Percentiles rank a stretch among this genome's conserved stretches.
Conservation (phyloP, 192 early-diverging fungal genomes). For the Chytriomyces sp. region DNA sequence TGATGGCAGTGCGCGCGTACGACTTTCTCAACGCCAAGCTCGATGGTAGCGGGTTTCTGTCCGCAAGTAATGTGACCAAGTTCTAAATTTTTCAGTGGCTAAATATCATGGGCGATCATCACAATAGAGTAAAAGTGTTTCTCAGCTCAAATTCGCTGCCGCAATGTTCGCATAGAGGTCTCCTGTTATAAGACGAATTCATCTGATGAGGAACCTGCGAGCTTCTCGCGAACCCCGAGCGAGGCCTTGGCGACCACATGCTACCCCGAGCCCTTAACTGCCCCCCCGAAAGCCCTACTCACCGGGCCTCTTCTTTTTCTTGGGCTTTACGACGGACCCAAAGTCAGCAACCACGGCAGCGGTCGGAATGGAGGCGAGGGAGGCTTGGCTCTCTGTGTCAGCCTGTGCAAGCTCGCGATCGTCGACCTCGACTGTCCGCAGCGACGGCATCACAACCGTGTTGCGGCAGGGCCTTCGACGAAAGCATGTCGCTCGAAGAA, state of each 20-base stretch:
- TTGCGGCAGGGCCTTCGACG: no score
- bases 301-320: neutral
- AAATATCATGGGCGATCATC: slow-evolving; percentile 75
- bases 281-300: no score
- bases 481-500: no score
- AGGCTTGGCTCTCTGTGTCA: neutral
- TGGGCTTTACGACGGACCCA: neutral
- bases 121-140: slow-evolving; percentile 88
- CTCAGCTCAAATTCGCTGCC: slow-evolving; percentile 77
- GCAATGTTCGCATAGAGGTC: slow-evolving; percentile 20
- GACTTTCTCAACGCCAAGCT: slow-evolving; percentile 83
- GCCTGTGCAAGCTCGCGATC: neutral
- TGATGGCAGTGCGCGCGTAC: slow-evolving; percentile 86
- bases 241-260: no score
- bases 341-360: neutral
- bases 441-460: neutral
- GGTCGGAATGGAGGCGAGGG: neutral
- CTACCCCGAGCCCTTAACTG: no score
- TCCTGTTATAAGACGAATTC: neutral
- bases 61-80: slow-evolving; percentile 79
- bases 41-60: slow-evolving; percentile 62
- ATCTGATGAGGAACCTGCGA: no score
- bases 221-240: no score
- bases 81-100: slow-evolving; percentile 80
- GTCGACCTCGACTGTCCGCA: neutral